Percentiles rank a stretch among this genome's conserved stretches.
Conservation (phyloP, 768 basidiomycete species). For the Arthromyces matolae region DNA sequence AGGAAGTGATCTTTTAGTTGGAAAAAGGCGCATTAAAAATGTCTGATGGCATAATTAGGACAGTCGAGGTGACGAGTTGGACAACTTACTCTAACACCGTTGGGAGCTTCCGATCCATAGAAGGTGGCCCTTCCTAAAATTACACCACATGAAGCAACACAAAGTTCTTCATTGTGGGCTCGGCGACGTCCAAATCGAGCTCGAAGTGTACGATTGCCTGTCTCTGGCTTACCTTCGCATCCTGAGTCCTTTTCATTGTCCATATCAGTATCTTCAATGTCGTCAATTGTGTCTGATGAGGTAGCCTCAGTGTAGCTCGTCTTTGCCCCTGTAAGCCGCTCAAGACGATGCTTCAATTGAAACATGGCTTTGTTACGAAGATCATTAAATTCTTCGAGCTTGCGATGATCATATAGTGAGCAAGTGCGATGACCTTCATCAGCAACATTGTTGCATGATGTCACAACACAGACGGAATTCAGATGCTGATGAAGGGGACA, state of each 20-base stretch:
- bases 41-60: too few relatives aligned
- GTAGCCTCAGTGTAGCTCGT: too few relatives aligned
- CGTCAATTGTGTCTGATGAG: too few relatives aligned
- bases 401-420: conserved; percentile 21
- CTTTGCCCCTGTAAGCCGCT: too few relatives aligned
- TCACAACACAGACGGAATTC: conserved; percentile 12
- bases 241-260: too few relatives aligned
- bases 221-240: background rate
- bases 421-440: conserved; percentile 21
- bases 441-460: conserved; percentile 8
- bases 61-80: too few relatives aligned
- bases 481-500: conserved; percentile 16
- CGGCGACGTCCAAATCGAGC: conserved; percentile 26
- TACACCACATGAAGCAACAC: conserved; percentile 31
- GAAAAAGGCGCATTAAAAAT: background rate
- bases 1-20: conserved; percentile 19
- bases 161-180: conserved; percentile 33
- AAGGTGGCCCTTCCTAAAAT: conserved; percentile 28
- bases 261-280: too few relatives aligned
- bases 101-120: conserved; percentile 25
- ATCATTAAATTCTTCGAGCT: conserved; percentile 17
- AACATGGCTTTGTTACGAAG: conserved; percentile 19
- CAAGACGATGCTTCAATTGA: conserved; percentile 27
- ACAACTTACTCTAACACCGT: conserved; percentile 4
- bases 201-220: conserved; percentile 7